Evolutionary conservation across 2,329 filamentous ascomycete genomes (phyloP).

Genomic region (Mycosphaerella sp.): DNA sequence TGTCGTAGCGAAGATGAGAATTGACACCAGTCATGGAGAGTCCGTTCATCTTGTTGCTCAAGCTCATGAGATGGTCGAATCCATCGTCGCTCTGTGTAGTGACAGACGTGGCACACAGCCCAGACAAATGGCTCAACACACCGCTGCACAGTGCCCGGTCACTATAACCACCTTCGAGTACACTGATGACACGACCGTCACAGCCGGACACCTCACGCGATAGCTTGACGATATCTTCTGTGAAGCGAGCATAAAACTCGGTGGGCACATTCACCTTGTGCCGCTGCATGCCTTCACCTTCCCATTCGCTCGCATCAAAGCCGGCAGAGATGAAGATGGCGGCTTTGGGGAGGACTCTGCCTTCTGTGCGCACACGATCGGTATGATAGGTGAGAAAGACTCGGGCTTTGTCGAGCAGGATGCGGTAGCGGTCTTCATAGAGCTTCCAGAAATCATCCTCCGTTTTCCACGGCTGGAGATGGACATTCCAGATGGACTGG

Average conservation of each 20-base stretch:
- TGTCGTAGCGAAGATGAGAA: constrained; percentile 32
- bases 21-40: constrained; percentile 17
- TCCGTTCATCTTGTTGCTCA: constrained; percentile 26
- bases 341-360: constrained; percentile 61
- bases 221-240: constrained; percentile 73
- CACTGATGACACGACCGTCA: constrained; percentile 82
- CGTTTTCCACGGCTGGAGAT: constrained; percentile 79
- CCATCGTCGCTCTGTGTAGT: constrained; percentile 3
- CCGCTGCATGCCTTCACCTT: constrained; percentile 85
- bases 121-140: constrained; percentile 82
- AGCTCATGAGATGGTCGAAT: constrained; percentile 13
- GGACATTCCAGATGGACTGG: constrained; percentile 94
- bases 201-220: constrained; percentile 73
- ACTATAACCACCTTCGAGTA: constrained; percentile 93
- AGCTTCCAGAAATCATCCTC: constrained; percentile 81
- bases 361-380: constrained; percentile 52
- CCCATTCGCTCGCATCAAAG: constrained; percentile 95
- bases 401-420: constrained; percentile 74
- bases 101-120: constrained; percentile 49
- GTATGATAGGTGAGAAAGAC: constrained; percentile 69
- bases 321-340: constrained; percentile 94
- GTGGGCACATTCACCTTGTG: constrained; percentile 95
- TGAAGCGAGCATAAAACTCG: constrained; percentile 89
- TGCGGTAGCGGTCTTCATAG: constrained; percentile 70
- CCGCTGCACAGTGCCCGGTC: constrained; percentile 84